phyloP scores from a whole-genome alignment of 805 yeast genomes.

The Phaffomyces antillensis region DNA sequence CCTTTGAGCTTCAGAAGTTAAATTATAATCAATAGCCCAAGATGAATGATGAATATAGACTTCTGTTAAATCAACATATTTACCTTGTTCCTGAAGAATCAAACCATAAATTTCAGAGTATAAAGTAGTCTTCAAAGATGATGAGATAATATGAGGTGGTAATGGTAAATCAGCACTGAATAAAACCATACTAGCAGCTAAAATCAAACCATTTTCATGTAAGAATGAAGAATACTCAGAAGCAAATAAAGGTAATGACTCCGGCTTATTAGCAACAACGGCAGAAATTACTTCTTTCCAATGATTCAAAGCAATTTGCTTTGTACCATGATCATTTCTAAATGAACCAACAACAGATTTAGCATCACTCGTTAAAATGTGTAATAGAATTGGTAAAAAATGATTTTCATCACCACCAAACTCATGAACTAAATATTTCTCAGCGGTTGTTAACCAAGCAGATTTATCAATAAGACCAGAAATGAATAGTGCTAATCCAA shows the following conservation, averaged over 20 bases:
- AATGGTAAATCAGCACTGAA: slow-evolving; percentile 42
- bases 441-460: slow-evolving; percentile 49
- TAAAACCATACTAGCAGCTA: slow-evolving; percentile 39
- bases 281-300: slow-evolving; percentile 44
- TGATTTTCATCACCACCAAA: slow-evolving; percentile 35
- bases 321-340: slow-evolving; percentile 30
- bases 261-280: slow-evolving; percentile 30
- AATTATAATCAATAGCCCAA: slow-evolving; percentile 61
- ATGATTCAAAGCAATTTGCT: slow-evolving; percentile 42
- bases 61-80: slow-evolving; percentile 40
- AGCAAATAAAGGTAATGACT: slow-evolving; percentile 33
- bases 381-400: slow-evolving; percentile 49
- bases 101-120: slow-evolving; percentile 23
- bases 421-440: slow-evolving; percentile 47
- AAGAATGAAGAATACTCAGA: slow-evolving; percentile 46
- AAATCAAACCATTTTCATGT: slow-evolving; percentile 22
- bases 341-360: slow-evolving; percentile 46
- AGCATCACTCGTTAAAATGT: slow-evolving; percentile 57
- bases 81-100: slow-evolving; percentile 18
- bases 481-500: slow-evolving; percentile 70
- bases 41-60: slow-evolving; percentile 64
- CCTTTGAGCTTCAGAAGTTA: slow-evolving; percentile 49
- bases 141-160: slow-evolving; percentile 17
- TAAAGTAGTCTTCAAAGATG: slow-evolving; percentile 23
- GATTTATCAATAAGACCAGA: slow-evolving; percentile 61